Evolutionary conservation across 441 rosid species (phyloP), one percentile per base, ranked within the genome.

Genomic region (Corymbia calophylla): DNA sequence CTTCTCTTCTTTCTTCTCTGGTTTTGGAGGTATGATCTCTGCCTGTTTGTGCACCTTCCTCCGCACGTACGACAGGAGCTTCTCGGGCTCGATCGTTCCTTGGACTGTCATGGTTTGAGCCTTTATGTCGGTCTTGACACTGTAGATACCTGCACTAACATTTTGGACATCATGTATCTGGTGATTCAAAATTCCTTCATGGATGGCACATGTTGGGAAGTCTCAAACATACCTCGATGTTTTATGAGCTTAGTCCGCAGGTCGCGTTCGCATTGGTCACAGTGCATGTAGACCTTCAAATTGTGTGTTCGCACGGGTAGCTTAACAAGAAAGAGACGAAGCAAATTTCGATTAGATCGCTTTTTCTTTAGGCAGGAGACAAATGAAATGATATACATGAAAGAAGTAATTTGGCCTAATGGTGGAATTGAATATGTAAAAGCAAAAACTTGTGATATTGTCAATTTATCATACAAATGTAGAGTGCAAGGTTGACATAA

Each of bases 21-120:
- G 66, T 87, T 92, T 91, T 31, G 96, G 91, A 87, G 92, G 88
- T 88, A 96, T 19, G 47, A 97, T 94, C 93, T 95, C 95, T 31
- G 98, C 97, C 91, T 93, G 94, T 89, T 96, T 96, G 89, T 95
- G 95, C 91, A 94, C 95, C 86, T 94, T 95, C 89, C 92, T 93
- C 73, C 89, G 91, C 51, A 97, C 89, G 92, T 95, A 95, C 7
- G 93, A 90, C 25, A 94, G 68, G 49, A 97, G 91, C 89, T 95
- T 94, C 8, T 95, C 92, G 0, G 97, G 51, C 88, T 97, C 96
- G 27, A 96, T 94, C 0, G 91, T 94, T 89, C 98, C 98, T 88
- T 95, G 92, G 32, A 97, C 94, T 8, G 95, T 94, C 86, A 97
- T n/a, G 5, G 93, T 94, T 89, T 97, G 97, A 23, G 95, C 92